phyloP scores from a whole-genome alignment of 345 rosid species.

The Eucalyptus curtisii region DNA sequence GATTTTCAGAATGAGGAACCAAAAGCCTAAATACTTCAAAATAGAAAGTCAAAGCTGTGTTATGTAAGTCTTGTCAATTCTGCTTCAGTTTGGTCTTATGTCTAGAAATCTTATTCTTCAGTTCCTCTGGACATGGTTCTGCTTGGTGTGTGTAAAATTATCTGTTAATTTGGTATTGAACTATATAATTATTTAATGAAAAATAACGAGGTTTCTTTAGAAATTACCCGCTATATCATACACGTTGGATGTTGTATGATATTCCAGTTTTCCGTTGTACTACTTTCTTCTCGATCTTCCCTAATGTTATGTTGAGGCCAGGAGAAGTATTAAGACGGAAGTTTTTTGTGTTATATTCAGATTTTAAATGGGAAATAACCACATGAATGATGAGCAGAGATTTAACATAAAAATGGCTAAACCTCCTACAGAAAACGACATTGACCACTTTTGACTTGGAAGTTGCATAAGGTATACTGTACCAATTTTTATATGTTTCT shows the following conservation, averaged over 20 bases:
- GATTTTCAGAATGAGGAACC: neutral
- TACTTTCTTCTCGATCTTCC: too few relatives aligned
- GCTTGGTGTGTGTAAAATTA: neutral
- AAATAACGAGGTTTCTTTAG: neutral
- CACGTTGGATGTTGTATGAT: neutral
- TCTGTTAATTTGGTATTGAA: neutral
- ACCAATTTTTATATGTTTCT: neutral
- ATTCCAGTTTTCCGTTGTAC: too few relatives aligned
- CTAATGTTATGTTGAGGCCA: too few relatives aligned
- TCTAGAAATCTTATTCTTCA: neutral
- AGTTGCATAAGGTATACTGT: neutral
- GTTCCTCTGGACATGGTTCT: neutral
- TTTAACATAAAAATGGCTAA: neutral
- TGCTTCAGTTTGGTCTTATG: neutral
- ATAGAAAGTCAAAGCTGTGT: neutral
- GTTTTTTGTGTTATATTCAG: neutral
- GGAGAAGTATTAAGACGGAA: too few relatives aligned
- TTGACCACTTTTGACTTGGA: neutral
- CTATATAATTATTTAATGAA: neutral
- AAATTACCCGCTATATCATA: neutral
- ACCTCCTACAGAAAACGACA: neutral
- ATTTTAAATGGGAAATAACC: neutral
- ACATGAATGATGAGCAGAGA: neutral
- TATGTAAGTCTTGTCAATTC: neutral
- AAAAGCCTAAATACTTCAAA: neutral